A percentile compares a stretch with the other conserved stretches of the same genome.
Evolutionary conservation across 768 basidiomycete species (phyloP).

Genomic region (Calvatia gigantea): DNA sequence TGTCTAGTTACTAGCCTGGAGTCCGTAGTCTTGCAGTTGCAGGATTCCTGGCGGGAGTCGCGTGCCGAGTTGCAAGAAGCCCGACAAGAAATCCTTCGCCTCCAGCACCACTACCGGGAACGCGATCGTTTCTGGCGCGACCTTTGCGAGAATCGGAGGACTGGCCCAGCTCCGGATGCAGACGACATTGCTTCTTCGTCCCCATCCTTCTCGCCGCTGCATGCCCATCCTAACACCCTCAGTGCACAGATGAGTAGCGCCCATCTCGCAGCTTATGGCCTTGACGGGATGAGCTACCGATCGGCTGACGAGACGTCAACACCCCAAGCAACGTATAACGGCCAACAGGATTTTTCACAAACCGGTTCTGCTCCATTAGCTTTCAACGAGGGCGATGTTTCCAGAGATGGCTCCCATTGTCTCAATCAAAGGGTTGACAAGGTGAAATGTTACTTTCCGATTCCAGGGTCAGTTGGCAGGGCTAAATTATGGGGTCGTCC

Average conservation of each 20-base stretch:
- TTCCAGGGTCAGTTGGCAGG: neutral
- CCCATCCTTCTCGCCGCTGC: constrained; percentile 31
- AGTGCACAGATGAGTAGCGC: constrained; percentile 30
- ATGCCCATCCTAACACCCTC: constrained; percentile 28
- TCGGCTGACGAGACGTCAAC: constrained; percentile 40
- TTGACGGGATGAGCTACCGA: constrained; percentile 43
- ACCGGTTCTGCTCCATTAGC: constrained; percentile 47
- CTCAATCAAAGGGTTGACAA: constrained; percentile 12
- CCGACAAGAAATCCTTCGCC: constrained; percentile 59
- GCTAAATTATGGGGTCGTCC: neutral
- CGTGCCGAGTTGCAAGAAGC: constrained; percentile 59
- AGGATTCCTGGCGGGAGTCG: constrained; percentile 74
- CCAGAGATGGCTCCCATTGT: constrained; percentile 20
- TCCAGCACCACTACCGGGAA: constrained; percentile 63
- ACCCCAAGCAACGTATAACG: constrained; percentile 42
- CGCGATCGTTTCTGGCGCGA: constrained; percentile 73
- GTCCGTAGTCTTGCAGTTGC: constrained; percentile 79
- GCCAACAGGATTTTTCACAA: constrained; percentile 17
- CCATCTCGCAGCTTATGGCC: constrained; percentile 31
- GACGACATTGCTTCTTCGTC: constrained; percentile 53
- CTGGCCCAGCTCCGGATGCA: constrained; percentile 44
- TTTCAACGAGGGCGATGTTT: constrained; percentile 21
- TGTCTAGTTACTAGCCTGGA: constrained; percentile 73
- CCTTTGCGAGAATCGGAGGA: constrained; percentile 64
- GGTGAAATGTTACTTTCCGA: neutral